phyloP scores from a whole-genome alignment of 176 grass and related monocot genomes.

The Oryza brachyantha region DNA sequence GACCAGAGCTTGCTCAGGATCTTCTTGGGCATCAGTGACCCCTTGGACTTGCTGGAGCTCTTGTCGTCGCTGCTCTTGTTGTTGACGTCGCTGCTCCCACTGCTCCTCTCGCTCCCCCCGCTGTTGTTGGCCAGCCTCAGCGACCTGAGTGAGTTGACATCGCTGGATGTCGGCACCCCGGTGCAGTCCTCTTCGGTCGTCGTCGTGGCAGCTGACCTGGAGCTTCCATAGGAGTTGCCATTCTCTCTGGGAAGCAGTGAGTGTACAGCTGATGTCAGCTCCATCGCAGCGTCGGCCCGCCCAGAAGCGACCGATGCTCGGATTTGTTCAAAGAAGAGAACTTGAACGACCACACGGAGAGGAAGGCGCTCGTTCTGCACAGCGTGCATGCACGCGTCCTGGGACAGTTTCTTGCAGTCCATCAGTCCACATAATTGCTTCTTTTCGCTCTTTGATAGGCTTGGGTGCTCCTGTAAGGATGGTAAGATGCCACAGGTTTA shows the following conservation, averaged over 20 bases:
- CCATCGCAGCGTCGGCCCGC: constrained; percentile 20
- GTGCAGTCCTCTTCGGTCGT: constrained; percentile 68
- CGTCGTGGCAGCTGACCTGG: constrained; percentile 76
- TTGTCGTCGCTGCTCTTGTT: constrained; percentile 60
- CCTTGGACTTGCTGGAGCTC: constrained; percentile 46
- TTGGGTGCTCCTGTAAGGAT: constrained; percentile 73
- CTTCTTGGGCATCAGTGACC: constrained; percentile 78
- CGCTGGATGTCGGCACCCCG: constrained; percentile 53
- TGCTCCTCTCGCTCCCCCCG: constrained; percentile 72
- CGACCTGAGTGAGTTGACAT: constrained; percentile 65
- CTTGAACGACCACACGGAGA: constrained; percentile 88
- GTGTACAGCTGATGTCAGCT: constrained; percentile 37
- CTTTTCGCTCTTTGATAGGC: constrained; percentile 85
- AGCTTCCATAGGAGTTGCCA: constrained; percentile 81
- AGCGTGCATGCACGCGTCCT: constrained; percentile 77
- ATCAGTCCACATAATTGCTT: constrained; percentile 83
- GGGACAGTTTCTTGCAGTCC: constrained; percentile 86
- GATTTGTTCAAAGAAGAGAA: constrained; percentile 91
- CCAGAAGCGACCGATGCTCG: constrained; percentile 36
- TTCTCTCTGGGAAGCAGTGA: constrained; percentile 75
- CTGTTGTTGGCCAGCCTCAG: constrained; percentile 49
- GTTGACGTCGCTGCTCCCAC: constrained; percentile 51
- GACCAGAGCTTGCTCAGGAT: constrained; percentile 95
- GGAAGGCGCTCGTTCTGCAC: constrained; percentile 96
- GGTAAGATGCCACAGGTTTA: background rate